These are phyloP conservation scores for Mariannaea sp. DNA, from an alignment of 2,329 filamentous ascomycete genomes.

Conservation along the genomic window DNA sequence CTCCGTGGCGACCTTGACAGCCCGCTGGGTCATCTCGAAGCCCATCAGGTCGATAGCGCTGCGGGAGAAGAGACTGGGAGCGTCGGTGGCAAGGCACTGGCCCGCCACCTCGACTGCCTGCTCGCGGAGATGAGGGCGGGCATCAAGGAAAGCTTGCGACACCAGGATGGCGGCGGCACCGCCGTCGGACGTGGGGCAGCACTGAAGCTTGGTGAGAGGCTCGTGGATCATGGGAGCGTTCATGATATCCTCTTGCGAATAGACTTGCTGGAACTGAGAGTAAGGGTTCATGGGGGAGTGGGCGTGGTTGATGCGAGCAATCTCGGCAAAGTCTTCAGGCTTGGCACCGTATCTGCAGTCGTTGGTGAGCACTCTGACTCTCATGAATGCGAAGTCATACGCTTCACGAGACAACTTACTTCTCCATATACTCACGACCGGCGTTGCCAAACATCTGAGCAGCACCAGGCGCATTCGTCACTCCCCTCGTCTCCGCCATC, in stretches of 20 bases:
- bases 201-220: slow-evolving; percentile 96
- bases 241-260: slow-evolving; percentile 82
- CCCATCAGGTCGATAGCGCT: slow-evolving; percentile 89
- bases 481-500: slow-evolving; percentile 81
- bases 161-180: slow-evolving; percentile 88
- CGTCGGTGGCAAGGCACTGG: slow-evolving; percentile 85
- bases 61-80: slow-evolving; percentile 75
- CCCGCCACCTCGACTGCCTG: slow-evolving; percentile 91
- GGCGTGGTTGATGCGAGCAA: slow-evolving; percentile 88
- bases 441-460: slow-evolving; percentile 97
- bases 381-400: background rate
- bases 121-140: slow-evolving; percentile 77
- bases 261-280: slow-evolving; percentile 95
- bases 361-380: slow-evolving; percentile 18
- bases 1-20: slow-evolving; percentile 69
- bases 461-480: slow-evolving; percentile 81
- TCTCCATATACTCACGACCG: slow-evolving; percentile 92
- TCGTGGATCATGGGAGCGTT: slow-evolving; percentile 77
- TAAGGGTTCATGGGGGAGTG: slow-evolving; percentile 94
- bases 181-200: slow-evolving; percentile 94
- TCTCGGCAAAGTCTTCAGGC: slow-evolving; percentile 88
- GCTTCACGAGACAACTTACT: slow-evolving; percentile 65
- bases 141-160: slow-evolving; percentile 85
- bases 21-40: slow-evolving; percentile 79
- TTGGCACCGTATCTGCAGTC: slow-evolving; percentile 77